Evolutionary conservation across 164 flowering plant species (phyloP).

Genomic region (Santalum album): DNA sequence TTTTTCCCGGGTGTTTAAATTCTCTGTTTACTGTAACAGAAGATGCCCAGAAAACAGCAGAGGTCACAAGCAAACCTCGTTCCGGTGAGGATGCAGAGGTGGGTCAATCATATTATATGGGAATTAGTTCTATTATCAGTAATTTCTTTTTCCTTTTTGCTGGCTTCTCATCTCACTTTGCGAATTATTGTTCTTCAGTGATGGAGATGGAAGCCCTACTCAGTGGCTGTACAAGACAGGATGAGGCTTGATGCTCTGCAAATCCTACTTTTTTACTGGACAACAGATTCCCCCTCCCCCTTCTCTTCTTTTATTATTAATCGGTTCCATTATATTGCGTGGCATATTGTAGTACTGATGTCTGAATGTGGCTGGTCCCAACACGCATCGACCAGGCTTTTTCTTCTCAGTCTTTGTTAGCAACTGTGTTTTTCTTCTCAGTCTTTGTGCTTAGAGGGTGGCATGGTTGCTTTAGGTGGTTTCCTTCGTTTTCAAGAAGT

Average conservation of each 20-base stretch:
- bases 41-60: neutral
- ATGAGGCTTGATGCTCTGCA: neutral
- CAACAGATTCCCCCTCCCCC: neutral
- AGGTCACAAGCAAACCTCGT: neutral
- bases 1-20: no score
- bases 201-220: neutral
- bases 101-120: neutral
- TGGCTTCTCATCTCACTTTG: neutral
- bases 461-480: neutral
- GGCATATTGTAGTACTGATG: neutral
- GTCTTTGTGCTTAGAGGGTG: neutral
- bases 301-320: neutral
- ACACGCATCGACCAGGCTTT: neutral
- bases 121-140: neutral
- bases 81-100: neutral
- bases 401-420: neutral
- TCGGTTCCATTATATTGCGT: neutral
- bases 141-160: neutral
- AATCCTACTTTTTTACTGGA: neutral
- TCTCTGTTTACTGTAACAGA: neutral
- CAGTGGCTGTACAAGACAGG: neutral
- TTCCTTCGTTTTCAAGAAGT: neutral
- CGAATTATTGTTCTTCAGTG: neutral
- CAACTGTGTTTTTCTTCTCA: neutral
- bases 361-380: neutral